Percentiles rank a stretch among this genome's conserved stretches.
These are phyloP conservation scores for Madurella fahalii DNA, from an alignment of 2,329 filamentous ascomycete genomes.

Conservation along the genomic window DNA sequence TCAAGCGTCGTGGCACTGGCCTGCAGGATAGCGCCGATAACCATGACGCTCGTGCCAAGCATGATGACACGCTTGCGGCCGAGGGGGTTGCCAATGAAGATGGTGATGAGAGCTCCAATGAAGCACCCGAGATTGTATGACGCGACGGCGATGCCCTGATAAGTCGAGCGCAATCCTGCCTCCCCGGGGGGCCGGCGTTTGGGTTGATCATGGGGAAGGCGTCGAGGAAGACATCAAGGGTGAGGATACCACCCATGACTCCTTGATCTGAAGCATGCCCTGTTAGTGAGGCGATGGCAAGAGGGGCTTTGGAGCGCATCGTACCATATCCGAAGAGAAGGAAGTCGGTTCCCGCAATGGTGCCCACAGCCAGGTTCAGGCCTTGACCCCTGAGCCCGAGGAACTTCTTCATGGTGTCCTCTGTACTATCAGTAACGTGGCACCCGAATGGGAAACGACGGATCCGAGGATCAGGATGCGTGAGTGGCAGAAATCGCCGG, in stretches of 20 bases:
- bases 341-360: conserved; percentile 71
- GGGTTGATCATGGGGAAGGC: conserved; percentile 54
- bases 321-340: conserved; percentile 56
- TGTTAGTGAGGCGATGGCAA: neutral
- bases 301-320: conserved; percentile 6
- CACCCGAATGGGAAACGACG: neutral
- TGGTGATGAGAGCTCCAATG: conserved; percentile 27
- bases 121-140: conserved; percentile 33
- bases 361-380: conserved; percentile 65
- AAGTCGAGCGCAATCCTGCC: conserved; percentile 5
- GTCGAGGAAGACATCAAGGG: conserved; percentile 57
- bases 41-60: conserved; percentile 38
- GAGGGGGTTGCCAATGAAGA: conserved; percentile 38
- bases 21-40: conserved; percentile 41
- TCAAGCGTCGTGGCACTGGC: conserved; percentile 35
- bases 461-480: neutral
- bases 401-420: conserved; percentile 38
- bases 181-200: conserved; percentile 24
- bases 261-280: conserved; percentile 56
- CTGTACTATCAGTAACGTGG: neutral
- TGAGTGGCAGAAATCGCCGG: neutral
- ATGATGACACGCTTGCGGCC: conserved; percentile 42
- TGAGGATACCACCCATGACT: conserved; percentile 72
- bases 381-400: conserved; percentile 62
- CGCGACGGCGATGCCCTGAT: conserved; percentile 19